phyloP scores from a whole-genome alignment of 257 asterid species.

The Solanum medicagineum region DNA sequence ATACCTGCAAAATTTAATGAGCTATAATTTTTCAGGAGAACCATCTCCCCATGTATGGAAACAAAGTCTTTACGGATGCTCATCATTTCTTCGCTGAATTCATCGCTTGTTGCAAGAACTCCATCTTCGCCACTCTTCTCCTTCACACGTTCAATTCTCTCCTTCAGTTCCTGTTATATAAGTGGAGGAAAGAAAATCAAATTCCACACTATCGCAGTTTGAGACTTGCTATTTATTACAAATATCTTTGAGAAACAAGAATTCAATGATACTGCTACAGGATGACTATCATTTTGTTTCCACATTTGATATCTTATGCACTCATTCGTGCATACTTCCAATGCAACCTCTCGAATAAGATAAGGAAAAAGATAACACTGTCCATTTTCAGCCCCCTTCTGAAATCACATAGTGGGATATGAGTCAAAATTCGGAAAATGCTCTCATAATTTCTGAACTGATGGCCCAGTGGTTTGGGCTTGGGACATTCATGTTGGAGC shows the following conservation, averaged over 20 bases:
- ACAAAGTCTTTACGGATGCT: conserved; percentile 69
- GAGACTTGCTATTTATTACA: neutral
- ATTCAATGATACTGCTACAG: neutral
- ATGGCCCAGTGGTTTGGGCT: too few relatives aligned
- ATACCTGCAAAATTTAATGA: conserved; percentile 90
- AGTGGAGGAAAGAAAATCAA: neutral
- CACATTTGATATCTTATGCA: neutral
- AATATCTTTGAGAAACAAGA: neutral
- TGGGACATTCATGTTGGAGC: too few relatives aligned
- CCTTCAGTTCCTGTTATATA: conserved; percentile 52
- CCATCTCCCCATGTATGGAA: conserved; percentile 85
- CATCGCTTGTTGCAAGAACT: conserved; percentile 29
- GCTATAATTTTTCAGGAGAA: conserved; percentile 83
- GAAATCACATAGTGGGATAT: neutral
- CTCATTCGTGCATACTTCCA: neutral
- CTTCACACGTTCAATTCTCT: conserved; percentile 49
- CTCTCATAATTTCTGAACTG: neutral
- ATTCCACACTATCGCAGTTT: neutral
- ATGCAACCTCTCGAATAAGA: neutral
- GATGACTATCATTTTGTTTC: neutral
- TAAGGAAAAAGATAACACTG: neutral
- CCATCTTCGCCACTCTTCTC: conserved; percentile 26
- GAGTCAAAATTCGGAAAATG: neutral
- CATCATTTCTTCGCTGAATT: conserved; percentile 54
- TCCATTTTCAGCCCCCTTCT: neutral